Base-by-base conservation (phyloP, 768 basidiomycete genomes). In the Boletales sp. region DNA sequence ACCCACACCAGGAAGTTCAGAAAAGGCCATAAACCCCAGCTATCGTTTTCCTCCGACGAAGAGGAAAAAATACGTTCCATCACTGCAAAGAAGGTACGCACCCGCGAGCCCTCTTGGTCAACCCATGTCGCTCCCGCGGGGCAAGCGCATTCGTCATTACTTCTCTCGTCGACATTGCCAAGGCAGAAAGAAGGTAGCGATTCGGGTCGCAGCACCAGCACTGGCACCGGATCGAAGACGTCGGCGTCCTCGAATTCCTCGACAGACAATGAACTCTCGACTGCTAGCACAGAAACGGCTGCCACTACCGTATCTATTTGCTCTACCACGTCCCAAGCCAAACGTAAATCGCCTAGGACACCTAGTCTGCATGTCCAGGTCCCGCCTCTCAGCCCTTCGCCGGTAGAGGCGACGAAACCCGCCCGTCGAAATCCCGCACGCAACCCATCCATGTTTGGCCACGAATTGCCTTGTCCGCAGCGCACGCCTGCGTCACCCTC, bases 11-110 rank as follows among this genome's bases (percentile, higher is more conserved):
- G 45, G 57, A 66, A 69, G 48, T 11, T 51, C 40, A 48, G 64
- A 64, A 75, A 61, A 62, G 68, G 60, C 54, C 71, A 70, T 38
- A 60, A 54, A 35, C 67, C 72, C 40, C 74, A 40, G 74, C 70
- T 62, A 70, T 80, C 74, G 37, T 70, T 80, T 19, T 86, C 87
- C 12, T 86, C 84, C 17, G 87, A 90, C 59, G 87, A 89, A 55
- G 87, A 89, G 60, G 86, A 90, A 69, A 83, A 82, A 64, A 58
- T 75, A 19, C 78, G 86, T 34, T 75, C 73, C 36, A 74, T 73
- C 54, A 74, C 72, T 32, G 82, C 74, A 19, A 90, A 89, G 77
- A 87, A 84, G 68, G 69, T 75, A 43, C 75, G 80, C 45, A 70
- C 65, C 17, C 53, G 49, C 54, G 75, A 66, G 49, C 65, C 56